These are phyloP conservation scores for Colletotrichum horii DNA, from an alignment of 2,329 filamentous ascomycete genomes.

Conservation along the genomic window DNA sequence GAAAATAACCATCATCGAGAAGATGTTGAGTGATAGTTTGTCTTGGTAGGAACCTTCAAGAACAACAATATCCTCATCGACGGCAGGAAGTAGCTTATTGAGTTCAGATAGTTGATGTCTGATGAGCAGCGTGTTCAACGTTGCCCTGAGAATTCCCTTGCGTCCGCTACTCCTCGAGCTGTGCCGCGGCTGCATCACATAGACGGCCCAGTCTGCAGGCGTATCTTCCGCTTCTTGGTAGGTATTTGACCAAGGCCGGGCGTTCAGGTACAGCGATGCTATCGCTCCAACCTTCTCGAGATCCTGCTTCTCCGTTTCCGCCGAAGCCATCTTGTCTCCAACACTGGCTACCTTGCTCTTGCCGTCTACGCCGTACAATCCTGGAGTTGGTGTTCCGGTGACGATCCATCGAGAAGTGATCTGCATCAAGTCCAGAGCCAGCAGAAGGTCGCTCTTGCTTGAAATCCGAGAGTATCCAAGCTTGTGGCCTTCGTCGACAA, in stretches of 20 bases:
- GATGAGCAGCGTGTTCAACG: slow-evolving; percentile 80
- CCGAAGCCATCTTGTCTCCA: neutral
- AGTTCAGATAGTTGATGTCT: slow-evolving; percentile 80
- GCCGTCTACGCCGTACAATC: slow-evolving; percentile 71
- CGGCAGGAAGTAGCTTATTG: slow-evolving; percentile 69
- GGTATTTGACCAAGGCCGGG: slow-evolving; percentile 79
- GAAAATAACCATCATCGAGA: slow-evolving; percentile 81
- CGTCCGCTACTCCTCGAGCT: slow-evolving; percentile 58
- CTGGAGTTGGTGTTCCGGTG: slow-evolving; percentile 86
- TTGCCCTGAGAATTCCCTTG: slow-evolving; percentile 67
- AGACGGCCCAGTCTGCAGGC: slow-evolving; percentile 72
- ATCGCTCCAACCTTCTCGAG: slow-evolving; percentile 70
- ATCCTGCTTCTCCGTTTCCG: slow-evolving; percentile 58
- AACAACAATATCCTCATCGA: slow-evolving; percentile 74
- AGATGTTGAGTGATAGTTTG: slow-evolving; percentile 81
- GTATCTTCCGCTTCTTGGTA: slow-evolving; percentile 57
- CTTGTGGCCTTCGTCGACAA: slow-evolving; percentile 91
- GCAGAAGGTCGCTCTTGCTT: slow-evolving; percentile 60
- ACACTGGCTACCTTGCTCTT: neutral
- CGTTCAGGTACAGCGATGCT: slow-evolving; percentile 73
- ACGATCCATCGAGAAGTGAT: slow-evolving; percentile 85
- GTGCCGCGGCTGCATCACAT: slow-evolving; percentile 68
- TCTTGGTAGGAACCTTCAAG: slow-evolving; percentile 87
- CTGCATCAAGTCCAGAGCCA: slow-evolving; percentile 57
- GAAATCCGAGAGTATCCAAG: slow-evolving; percentile 69